Evolutionary conservation across 345 rosid species (phyloP), one percentile per base, ranked within the genome.

Genomic region (Lepidium didymum): DNA sequence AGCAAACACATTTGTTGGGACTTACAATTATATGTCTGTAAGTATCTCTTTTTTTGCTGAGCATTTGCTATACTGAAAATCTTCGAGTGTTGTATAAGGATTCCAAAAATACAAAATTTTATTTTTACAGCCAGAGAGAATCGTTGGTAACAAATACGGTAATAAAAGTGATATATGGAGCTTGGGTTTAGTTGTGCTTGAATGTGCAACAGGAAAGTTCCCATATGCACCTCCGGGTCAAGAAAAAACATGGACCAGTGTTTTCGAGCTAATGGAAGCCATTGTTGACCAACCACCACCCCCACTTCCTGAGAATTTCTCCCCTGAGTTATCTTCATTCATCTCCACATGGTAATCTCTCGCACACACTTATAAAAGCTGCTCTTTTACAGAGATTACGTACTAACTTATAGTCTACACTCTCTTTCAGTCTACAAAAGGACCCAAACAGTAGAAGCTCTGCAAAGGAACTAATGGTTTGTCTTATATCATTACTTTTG

Each of bases 81-180:
- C n/a, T n/a, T n/a, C n/a, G n/a, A 41, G 25, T 13, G 8, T 56
- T 13, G 7, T 3, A 18, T 4, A 15, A 29, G 34, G 33, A 10
- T 11, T 33, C 14, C 14, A 7, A 44, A 25, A 18, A 10, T 9
- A 0, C 3, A 25, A 10, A 8, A 7, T 0, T 50, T 35, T 34
- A 10, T 36, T 56, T 19, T 70, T 65, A 29, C 71, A 91, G 99
- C 99, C 99, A 14, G 99, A 91, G 85, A 87, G 99, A 78, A 91
- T 94, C 47, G 70, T 54, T 34, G 99, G 91, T 29, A 69, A 69
- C 50, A 56, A 58, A 15, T 79, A 91, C 64, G 81, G 86, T 51
- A 76, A 68, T 36, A 91, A 86, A 80, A 94, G 97, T 78, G 99
- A 94, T 72, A 91, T 94, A 74, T 94, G 99, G 99, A 94, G 99